phyloP scores from a whole-genome alignment of 2,329 filamentous ascomycete species.

The Cladophialophora psammophila region DNA sequence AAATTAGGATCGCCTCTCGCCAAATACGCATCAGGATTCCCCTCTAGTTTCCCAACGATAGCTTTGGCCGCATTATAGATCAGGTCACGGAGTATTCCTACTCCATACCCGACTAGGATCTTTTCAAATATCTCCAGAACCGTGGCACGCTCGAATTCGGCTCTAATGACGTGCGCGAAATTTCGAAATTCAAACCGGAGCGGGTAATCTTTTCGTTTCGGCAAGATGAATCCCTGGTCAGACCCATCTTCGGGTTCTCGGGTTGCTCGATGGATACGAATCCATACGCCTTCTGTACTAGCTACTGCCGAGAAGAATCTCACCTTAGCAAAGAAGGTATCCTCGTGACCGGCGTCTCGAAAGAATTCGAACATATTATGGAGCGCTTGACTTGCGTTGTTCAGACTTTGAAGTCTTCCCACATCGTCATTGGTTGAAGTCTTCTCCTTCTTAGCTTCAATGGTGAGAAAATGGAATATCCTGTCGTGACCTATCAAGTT shows the following conservation, averaged over 20 bases:
- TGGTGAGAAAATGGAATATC: constrained; percentile 3
- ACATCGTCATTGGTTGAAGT: neutral
- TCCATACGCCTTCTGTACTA: neutral
- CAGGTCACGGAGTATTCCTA: neutral
- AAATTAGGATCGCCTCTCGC: neutral
- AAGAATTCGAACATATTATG: constrained; percentile 11
- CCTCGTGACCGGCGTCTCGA: neutral
- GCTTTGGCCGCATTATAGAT: neutral
- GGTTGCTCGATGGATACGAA: neutral
- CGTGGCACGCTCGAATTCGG: neutral
- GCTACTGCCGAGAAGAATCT: constrained; percentile 3
- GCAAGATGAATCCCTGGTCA: constrained; percentile 1
- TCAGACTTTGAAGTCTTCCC: neutral
- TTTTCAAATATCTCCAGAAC: neutral
- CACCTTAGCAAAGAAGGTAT: constrained; percentile 3
- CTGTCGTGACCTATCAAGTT: neutral
- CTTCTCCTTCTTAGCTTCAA: neutral
- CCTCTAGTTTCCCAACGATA: neutral
- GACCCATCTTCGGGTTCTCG: neutral
- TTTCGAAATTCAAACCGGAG: neutral
- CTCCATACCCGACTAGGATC: neutral
- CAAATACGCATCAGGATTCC: neutral
- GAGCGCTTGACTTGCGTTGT: constrained; percentile 7
- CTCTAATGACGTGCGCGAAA: neutral
- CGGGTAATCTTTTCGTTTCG: neutral